These are phyloP conservation scores for Cladosporium halotolerans DNA, from an alignment of 2,329 filamentous ascomycete species.

Conservation along the genomic window DNA sequence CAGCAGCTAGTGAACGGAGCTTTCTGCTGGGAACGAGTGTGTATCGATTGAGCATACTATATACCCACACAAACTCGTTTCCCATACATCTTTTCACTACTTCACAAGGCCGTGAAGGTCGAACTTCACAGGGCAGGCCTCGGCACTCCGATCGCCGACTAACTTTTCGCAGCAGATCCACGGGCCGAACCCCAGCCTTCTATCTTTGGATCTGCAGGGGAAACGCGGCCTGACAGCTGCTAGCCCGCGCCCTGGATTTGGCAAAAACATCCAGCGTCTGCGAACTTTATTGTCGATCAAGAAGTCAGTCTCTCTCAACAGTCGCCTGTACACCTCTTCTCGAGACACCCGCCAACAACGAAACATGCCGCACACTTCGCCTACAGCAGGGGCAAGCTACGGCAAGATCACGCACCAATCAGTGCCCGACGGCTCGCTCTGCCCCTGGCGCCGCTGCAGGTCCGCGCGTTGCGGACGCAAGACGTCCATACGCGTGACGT, in stretches of 20 bases:
- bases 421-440: too few relatives aligned
- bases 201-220: conserved; percentile 6
- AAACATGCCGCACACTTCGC: too few relatives aligned
- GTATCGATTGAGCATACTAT: background rate
- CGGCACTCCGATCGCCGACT: conserved; percentile 7
- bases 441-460: background rate
- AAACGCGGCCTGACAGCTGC: background rate
- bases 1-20: background rate
- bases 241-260: too few relatives aligned
- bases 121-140: conserved; percentile 5
- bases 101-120: background rate
- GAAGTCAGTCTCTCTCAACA: too few relatives aligned
- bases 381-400: too few relatives aligned
- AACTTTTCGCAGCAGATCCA: conserved; percentile 1
- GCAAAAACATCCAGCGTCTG: too few relatives aligned
- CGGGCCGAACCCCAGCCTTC: background rate
- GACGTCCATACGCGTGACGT: conserved; percentile 1
- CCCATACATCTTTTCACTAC: background rate
- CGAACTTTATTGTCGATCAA: too few relatives aligned
- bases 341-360: too few relatives aligned
- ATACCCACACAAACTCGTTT: too few relatives aligned
- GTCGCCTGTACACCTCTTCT: too few relatives aligned
- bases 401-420: too few relatives aligned
- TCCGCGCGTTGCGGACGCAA: conserved; percentile 8
- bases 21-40: background rate